Evolutionary conservation across 345 rosid species (phyloP).

Genomic region (Crucihimalaya himalaica): DNA sequence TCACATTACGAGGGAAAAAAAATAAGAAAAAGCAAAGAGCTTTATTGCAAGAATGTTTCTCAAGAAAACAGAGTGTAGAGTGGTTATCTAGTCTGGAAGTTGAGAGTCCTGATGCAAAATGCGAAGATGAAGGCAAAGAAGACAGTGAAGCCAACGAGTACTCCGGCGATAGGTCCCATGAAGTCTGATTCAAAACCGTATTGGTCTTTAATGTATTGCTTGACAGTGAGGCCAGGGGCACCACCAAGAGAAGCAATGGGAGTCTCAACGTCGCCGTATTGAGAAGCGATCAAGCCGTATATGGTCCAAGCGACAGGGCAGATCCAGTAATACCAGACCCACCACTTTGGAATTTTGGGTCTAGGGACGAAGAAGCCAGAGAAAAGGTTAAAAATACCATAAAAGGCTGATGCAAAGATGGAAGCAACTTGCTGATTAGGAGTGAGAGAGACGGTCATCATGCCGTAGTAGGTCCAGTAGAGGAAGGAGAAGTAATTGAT

Average conservation of each 20-base stretch:
- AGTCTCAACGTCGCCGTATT: slow-evolving; percentile 56
- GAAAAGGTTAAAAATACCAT: slow-evolving; percentile 73
- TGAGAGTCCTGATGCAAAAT: slow-evolving; percentile 68
- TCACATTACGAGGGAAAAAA: not conserved
- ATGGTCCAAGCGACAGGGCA: slow-evolving; percentile 85
- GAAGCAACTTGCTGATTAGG: slow-evolving; percentile 89
- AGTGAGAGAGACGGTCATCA: slow-evolving; percentile 87
- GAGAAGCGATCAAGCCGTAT: slow-evolving; percentile 63
- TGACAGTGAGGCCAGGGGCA: slow-evolving; percentile 33
- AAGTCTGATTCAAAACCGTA: slow-evolving; percentile 67
- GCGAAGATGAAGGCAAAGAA: slow-evolving; percentile 82
- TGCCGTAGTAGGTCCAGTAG: slow-evolving; percentile 90
- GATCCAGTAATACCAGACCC: slow-evolving; percentile 92
- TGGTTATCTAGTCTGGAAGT: slow-evolving; percentile 63
- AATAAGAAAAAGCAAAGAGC: not conserved
- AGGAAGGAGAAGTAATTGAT: slow-evolving; percentile 80
- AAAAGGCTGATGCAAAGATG: slow-evolving; percentile 75
- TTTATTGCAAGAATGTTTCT: slow-evolving; percentile 6
- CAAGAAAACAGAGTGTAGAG: not conserved
- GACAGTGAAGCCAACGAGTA: slow-evolving; percentile 56
- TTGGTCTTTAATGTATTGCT: slow-evolving; percentile 50
- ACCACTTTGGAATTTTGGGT: slow-evolving; percentile 86
- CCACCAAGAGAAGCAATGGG: slow-evolving; percentile 45
- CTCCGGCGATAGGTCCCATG: slow-evolving; percentile 73
- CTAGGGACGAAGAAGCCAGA: slow-evolving; percentile 86